Conservation (phyloP, 441 rosid species). For the Mallotus repandus region DNA sequence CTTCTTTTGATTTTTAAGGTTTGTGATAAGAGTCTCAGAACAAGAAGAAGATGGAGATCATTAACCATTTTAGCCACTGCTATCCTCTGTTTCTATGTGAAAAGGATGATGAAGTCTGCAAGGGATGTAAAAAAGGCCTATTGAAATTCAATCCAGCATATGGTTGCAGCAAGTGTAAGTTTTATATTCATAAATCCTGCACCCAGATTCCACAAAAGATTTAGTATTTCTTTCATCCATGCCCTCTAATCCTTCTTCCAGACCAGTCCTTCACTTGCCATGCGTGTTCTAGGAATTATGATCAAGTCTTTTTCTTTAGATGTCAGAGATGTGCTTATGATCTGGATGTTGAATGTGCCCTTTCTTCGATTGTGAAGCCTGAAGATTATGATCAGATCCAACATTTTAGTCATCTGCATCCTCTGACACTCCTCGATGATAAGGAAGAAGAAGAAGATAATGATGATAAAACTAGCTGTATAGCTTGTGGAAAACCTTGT, state of each 20-base stretch:
- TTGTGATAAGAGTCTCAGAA: no score
- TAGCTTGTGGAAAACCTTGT: background rate
- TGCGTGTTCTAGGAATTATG: background rate
- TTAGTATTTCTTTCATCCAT: conserved; percentile 19
- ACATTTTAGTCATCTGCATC: conserved; percentile 17
- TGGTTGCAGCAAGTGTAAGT: background rate
- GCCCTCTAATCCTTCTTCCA: background rate
- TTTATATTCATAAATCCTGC: background rate
- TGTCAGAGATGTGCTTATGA: background rate
- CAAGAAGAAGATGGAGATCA: no score
- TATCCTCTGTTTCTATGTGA: no score
- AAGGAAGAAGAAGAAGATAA: background rate
- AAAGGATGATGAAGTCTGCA: no score
- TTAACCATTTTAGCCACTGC: no score
- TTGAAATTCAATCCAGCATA: no score
- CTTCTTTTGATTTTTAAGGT: no score
- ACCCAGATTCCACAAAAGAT: background rate
- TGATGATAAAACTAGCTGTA: background rate
- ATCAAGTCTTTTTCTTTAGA: background rate
- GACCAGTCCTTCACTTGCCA: background rate
- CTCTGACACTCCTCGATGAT: background rate
- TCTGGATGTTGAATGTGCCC: conserved; percentile 19
- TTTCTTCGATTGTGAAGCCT: background rate
- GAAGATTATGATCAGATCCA: background rate
- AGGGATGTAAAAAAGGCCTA: no score